Evolutionary conservation across 768 basidiomycete genomes (phyloP), one percentile per base, ranked within the genome.

Genomic region (Hygrocybe coccinea): DNA sequence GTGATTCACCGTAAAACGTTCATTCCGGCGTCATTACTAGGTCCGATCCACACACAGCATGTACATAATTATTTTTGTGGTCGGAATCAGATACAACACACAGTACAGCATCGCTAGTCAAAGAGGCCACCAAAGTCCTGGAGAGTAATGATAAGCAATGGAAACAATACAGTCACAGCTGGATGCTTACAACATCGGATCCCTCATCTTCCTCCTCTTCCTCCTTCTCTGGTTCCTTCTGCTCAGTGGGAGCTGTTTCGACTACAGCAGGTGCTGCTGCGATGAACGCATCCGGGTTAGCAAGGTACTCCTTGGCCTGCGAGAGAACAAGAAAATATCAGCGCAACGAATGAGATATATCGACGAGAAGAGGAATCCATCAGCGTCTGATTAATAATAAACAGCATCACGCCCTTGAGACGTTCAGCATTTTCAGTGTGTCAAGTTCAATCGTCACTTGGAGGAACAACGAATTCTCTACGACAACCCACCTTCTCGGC

Each of bases 201-300:
- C 87, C 91, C 60, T 91, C 90, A 47, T 87, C 89, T 66, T 88
- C 87, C 65, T 91, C 88, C 69, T 91, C 83, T 74, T 91, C 84
- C 65, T 91, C 87, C 60, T 83, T 85, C 74, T 86, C 84, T 75
- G 90, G 81, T 71, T 88, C 81, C 51, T 74, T 78, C 35, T 78
- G 83, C 48, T 80, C 81, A 43, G 82, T 77, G 49, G 79, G 74
- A 33, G 83, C 77, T 43, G 83, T 76, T 25, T 74, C 77, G 22
- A 74, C 77, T 21, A 77, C 79, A 36, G 80, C 82, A 50, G 90
- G 79, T 52, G 86, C 87, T 36, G 88, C 89, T 57, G 75, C 87
- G 54, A 89, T 93, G 65, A 95, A 99, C n/a, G 95, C 95, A 53
- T 97, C 94, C 49, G 97, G 95, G 82, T 98, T 97, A 69, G 87